A percentile compares a stretch with the other conserved stretches of the same genome.
Conservation (phyloP, 129 eudicot genomes). For the carrot (Daucus carota) region DNA sequence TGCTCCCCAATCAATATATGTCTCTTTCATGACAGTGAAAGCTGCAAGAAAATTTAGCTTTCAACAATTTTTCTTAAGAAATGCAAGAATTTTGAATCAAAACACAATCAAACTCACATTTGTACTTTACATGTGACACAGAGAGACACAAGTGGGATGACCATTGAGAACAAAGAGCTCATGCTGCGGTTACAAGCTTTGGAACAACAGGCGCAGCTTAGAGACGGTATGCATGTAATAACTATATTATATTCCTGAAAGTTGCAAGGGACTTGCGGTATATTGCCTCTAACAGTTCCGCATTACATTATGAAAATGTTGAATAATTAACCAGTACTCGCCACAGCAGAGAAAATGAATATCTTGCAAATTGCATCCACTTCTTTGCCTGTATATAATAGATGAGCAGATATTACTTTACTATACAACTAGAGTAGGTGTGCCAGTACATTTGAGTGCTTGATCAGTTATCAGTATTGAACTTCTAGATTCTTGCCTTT, state of each 20-base stretch:
- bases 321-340: not conserved
- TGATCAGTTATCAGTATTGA: not conserved
- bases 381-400: not conserved
- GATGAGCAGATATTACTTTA: not conserved
- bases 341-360: not conserved
- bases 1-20: not conserved
- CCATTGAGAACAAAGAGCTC: slow-evolving; percentile 83
- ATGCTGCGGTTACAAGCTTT: slow-evolving; percentile 71
- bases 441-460: not conserved
- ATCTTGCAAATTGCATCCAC: not conserved
- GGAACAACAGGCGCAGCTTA: slow-evolving; percentile 87
- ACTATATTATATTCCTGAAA: not conserved
- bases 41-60: not conserved
- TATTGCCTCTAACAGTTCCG: not conserved
- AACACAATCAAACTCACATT: slow-evolving; percentile 1
- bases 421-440: not conserved
- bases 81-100: not conserved
- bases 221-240: slow-evolving; percentile 58
- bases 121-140: slow-evolving; percentile 21
- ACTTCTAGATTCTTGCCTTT: not conserved
- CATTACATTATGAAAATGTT: not conserved
- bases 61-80: not conserved
- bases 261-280: not conserved
- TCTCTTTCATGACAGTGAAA: not conserved
- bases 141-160: slow-evolving; percentile 73